phyloP scores from a whole-genome alignment of 1,284 basidiomycete species.

The Austropuccinia psidii region DNA sequence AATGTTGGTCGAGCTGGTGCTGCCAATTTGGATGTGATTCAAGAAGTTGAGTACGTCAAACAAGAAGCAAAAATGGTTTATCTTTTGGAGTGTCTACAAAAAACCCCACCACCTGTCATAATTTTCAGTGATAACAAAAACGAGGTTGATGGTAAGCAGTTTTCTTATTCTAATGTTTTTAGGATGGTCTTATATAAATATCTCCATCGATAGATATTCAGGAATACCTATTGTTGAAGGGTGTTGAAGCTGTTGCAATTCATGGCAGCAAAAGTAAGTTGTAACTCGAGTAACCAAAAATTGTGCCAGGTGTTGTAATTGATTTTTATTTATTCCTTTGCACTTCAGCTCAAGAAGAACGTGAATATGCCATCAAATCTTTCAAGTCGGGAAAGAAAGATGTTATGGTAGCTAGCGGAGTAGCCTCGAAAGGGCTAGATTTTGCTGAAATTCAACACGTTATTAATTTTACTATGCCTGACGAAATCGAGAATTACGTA shows the following conservation, averaged over 20 bases:
- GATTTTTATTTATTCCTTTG: background rate
- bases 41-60: constrained; percentile 97
- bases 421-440: constrained; percentile 84
- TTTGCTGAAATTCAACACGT: constrained; percentile 98
- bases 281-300: background rate
- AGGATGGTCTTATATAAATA: background rate
- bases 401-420: constrained; percentile 97
- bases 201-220: constrained; percentile 92
- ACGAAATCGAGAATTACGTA: constrained; percentile 97
- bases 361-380: constrained; percentile 94
- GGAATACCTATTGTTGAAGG: constrained; percentile 91
- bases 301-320: background rate
- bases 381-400: constrained; percentile 97
- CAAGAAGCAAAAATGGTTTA: constrained; percentile 99
- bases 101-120: constrained; percentile 96
- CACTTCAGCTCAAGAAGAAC: constrained; percentile 80
- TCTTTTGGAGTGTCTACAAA: constrained; percentile 91
- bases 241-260: constrained; percentile 96
- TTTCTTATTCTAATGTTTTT: too few species aligned
- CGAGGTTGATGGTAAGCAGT: constrained; percentile 77
- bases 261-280: constrained; percentile 87
- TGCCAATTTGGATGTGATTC: constrained; percentile 90
- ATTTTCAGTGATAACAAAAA: constrained; percentile 99
- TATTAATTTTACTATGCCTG: constrained; percentile 97
- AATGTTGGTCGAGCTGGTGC: constrained; percentile 98